Percentiles rank a stretch among this genome's conserved stretches.
Conservation (phyloP, 2,329 filamentous ascomycete genomes). For the Fusarium avenaceum region DNA sequence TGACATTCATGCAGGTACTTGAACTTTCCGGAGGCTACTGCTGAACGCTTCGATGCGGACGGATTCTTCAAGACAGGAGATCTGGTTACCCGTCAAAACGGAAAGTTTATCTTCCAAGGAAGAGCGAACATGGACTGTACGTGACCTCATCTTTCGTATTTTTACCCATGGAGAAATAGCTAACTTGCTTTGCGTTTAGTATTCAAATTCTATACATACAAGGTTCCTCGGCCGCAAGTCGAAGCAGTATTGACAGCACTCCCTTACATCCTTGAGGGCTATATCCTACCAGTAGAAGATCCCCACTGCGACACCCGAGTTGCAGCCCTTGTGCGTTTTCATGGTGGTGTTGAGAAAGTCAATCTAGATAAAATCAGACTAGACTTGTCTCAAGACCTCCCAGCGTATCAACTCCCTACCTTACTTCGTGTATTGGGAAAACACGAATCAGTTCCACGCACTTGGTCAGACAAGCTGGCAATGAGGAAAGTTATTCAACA, state of each 20-base stretch:
- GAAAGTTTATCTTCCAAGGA: slow-evolving; percentile 2
- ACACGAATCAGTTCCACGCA: neutral
- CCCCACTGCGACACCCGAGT: slow-evolving; percentile 9
- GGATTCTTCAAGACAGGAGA: slow-evolving; percentile 10
- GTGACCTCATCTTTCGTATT: neutral
- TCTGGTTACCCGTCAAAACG: neutral
- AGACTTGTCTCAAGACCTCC: neutral
- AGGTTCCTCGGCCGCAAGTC: neutral
- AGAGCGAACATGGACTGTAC: slow-evolving; percentile 7
- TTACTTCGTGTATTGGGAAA: neutral
- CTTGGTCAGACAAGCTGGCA: slow-evolving; percentile 2
- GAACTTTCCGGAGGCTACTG: neutral
- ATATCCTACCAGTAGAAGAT: neutral
- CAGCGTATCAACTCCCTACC: slow-evolving; percentile 5
- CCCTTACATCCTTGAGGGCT: neutral
- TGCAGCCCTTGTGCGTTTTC: neutral
- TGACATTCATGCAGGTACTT: neutral
- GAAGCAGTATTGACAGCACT: slow-evolving; percentile 3
- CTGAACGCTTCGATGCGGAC: neutral
- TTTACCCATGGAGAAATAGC: no score
- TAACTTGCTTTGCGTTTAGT: neutral
- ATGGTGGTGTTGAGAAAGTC: neutral
- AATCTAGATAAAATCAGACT: neutral
- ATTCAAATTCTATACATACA: slow-evolving; percentile 8
- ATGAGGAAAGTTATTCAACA: slow-evolving; percentile 1